Conservation (phyloP, 2,329 filamentous ascomycete genomes). For the Ophiobolus disseminans region DNA sequence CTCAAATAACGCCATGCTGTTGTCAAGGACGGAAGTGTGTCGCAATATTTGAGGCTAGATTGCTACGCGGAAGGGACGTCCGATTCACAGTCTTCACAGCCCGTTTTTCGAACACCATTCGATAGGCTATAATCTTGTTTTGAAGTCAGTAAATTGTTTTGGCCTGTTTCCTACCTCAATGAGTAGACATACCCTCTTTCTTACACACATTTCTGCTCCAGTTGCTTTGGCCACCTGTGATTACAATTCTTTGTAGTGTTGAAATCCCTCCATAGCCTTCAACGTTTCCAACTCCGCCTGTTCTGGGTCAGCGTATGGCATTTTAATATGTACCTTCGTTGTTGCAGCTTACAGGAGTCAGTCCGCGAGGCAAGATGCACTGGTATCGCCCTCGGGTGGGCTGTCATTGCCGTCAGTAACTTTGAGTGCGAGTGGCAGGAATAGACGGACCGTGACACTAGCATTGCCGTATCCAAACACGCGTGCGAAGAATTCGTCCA, state of each 20-base stretch:
- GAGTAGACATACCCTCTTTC: too few relatives aligned
- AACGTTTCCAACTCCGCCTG: constrained; percentile 10
- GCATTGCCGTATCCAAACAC: constrained; percentile 12
- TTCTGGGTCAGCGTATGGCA: neutral
- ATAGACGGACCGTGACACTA: constrained; percentile 6
- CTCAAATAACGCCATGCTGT: too few relatives aligned
- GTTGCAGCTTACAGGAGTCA: constrained; percentile 7
- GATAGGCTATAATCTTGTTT: too few relatives aligned
- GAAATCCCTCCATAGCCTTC: constrained; percentile 5
- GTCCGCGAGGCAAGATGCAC: constrained; percentile 15
- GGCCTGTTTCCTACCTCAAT: too few relatives aligned
- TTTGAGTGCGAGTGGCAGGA: neutral
- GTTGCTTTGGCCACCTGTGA: too few relatives aligned
- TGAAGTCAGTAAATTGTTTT: too few relatives aligned
- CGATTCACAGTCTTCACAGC: too few relatives aligned
- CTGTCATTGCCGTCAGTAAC: constrained; percentile 5
- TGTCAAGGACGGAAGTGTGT: too few relatives aligned
- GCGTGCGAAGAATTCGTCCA: constrained; percentile 9
- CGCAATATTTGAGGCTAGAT: too few relatives aligned
- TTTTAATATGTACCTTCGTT: neutral
- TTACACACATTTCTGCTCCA: too few relatives aligned
- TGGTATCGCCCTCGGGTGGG: constrained; percentile 15
- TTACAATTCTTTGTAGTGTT: constrained; percentile 11
- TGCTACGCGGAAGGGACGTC: too few relatives aligned
- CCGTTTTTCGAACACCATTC: too few relatives aligned